phyloP scores from a whole-genome alignment of 805 yeast genomes.

The Candida namnaoensis region DNA sequence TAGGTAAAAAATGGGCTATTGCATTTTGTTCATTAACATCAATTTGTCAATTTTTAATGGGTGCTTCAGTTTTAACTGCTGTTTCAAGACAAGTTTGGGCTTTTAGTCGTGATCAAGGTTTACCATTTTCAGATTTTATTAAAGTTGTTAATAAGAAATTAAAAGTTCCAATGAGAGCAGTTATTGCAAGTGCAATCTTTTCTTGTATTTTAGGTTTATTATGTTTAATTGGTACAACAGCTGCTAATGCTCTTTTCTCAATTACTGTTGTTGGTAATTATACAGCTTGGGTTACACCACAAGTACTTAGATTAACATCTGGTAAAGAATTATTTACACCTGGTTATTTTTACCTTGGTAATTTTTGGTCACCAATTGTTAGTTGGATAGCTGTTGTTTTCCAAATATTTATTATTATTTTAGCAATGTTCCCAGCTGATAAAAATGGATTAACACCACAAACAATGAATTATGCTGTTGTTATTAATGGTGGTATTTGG shows the following conservation, averaged over 20 bases:
- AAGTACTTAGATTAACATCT: slow-evolving; percentile 38
- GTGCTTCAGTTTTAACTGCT: slow-evolving; percentile 51
- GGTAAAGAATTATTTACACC: slow-evolving; percentile 41
- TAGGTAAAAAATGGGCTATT: slow-evolving; percentile 58
- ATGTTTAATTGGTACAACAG: slow-evolving; percentile 44
- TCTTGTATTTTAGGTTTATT: slow-evolving; percentile 45
- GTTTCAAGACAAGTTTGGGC: slow-evolving; percentile 65
- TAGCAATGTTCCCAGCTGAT: slow-evolving; percentile 49
- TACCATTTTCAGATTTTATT: slow-evolving; percentile 42
- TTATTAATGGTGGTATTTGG: slow-evolving; percentile 53
- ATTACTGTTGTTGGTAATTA: slow-evolving; percentile 51
- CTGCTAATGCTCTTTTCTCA: slow-evolving; percentile 55
- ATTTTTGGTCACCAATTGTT: slow-evolving; percentile 27
- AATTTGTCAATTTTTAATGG: slow-evolving; percentile 58
- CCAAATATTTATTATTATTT: slow-evolving; percentile 37
- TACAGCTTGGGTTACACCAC: slow-evolving; percentile 53
- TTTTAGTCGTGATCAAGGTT: slow-evolving; percentile 63
- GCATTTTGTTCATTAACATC: slow-evolving; percentile 56
- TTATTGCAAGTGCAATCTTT: slow-evolving; percentile 37
- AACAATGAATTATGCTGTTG: slow-evolving; percentile 61
- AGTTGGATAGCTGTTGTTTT: slow-evolving; percentile 37
- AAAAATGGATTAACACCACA: slow-evolving; percentile 21
- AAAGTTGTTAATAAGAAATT: slow-evolving; percentile 41
- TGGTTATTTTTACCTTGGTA: slow-evolving; percentile 55
- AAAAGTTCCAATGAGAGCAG: slow-evolving; percentile 55